Evolutionary conservation across 345 rosid genomes (phyloP).

Genomic region (Trapa incisa): DNA sequence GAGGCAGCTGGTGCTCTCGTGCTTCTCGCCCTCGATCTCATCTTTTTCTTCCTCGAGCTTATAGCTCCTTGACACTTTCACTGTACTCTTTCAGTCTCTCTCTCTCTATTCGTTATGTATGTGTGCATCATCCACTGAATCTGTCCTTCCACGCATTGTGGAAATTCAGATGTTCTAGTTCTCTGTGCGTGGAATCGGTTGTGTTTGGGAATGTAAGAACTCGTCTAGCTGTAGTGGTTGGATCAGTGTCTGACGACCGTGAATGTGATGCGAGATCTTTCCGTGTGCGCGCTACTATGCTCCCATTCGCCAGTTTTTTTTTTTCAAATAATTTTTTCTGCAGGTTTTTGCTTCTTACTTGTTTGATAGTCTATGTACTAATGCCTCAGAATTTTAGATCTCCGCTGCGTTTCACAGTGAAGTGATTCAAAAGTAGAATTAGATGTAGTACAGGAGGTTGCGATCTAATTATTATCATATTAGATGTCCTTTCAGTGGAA

Average conservation of each 20-base stretch:
- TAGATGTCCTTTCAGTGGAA: not conserved
- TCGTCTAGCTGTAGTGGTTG: not conserved
- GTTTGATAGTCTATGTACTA: not conserved
- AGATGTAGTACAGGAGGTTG: not conserved
- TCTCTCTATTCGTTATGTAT: not conserved
- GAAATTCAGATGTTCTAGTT: not conserved
- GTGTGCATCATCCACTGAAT: not conserved
- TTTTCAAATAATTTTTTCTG: no score
- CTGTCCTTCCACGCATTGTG: not conserved
- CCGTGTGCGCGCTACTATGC: not conserved
- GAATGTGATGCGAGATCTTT: slow-evolving; percentile 3
- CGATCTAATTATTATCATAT: not conserved
- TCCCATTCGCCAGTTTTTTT: not conserved
- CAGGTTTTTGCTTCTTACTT: not conserved
- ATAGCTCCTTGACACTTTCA: not conserved
- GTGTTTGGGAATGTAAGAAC: not conserved
- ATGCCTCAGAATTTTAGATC: not conserved
- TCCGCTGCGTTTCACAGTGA: not conserved
- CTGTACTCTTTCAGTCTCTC: not conserved
- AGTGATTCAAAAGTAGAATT: not conserved
- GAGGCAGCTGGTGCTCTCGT: not conserved
- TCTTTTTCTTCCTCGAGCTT: not conserved
- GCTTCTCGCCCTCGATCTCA: not conserved
- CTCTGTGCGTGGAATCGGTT: not conserved
- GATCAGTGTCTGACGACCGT: not conserved